phyloP scores from a whole-genome alignment of 192 early-diverging fungal genomes.

The Umbelopsis vinacea region DNA sequence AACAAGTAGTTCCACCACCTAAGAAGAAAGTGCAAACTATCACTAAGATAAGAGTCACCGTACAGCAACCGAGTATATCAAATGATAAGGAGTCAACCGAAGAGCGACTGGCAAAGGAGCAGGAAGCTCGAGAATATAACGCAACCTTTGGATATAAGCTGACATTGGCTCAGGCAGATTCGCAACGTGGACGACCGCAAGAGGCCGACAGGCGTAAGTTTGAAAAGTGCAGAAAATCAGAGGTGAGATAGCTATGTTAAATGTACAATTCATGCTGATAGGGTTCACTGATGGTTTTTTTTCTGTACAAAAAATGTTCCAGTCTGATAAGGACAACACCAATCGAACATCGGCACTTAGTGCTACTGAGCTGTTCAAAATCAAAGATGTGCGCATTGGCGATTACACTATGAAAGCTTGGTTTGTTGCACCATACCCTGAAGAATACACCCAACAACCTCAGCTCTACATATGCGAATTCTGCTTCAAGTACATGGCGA shows the following conservation, averaged over 20 bases:
- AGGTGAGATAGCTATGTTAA: conserved; percentile 29
- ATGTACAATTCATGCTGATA: not conserved
- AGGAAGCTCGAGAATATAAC: conserved; percentile 26
- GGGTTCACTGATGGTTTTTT: not conserved
- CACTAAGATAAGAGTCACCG: too few relatives aligned
- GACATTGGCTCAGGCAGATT: conserved; percentile 55
- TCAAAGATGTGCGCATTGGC: conserved; percentile 81
- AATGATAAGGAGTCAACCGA: conserved; percentile 14
- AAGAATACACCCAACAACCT: conserved; percentile 86
- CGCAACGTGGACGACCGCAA: conserved; percentile 54
- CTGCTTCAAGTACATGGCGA: conserved; percentile 98
- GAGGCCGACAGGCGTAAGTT: conserved; percentile 55
- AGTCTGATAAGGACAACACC: not conserved
- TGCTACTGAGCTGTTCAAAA: conserved; percentile 19
- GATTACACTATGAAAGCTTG: conserved; percentile 86
- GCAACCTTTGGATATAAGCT: conserved; percentile 55
- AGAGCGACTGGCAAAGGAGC: conserved; percentile 18
- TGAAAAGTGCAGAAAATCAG: conserved; percentile 52
- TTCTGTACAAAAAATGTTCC: not conserved
- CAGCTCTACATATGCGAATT: conserved; percentile 94
- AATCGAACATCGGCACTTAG: not conserved
- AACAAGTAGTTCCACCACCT: conserved; percentile 18
- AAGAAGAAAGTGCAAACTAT: conserved; percentile 25
- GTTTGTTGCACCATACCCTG: conserved; percentile 95
- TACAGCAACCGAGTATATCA: too few relatives aligned